phyloP scores from a whole-genome alignment of 441 rosid species.

The Flueggea neowawraea region DNA sequence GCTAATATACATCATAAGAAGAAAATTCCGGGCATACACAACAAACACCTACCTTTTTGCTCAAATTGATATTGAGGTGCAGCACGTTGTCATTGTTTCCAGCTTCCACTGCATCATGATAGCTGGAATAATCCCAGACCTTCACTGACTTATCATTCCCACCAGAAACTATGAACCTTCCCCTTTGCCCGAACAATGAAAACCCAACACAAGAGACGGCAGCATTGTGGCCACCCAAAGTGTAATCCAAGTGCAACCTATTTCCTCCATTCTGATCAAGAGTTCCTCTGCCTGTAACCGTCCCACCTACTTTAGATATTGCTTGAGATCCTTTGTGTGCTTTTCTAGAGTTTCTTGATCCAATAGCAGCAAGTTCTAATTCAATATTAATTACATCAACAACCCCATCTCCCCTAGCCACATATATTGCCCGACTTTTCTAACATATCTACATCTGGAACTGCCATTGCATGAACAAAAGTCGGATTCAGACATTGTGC shows the following conservation, averaged over 20 bases:
- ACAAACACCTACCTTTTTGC: constrained; percentile 50
- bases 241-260: constrained; percentile 71
- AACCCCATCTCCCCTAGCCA: constrained; percentile 89
- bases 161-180: constrained; percentile 74
- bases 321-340: constrained; percentile 56
- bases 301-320: constrained; percentile 23
- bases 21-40: constrained; percentile 1
- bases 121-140: constrained; percentile 63
- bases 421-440: constrained; percentile 63
- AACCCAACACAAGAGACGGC: constrained; percentile 80
- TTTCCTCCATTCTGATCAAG: constrained; percentile 26
- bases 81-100: constrained; percentile 32
- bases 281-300: constrained; percentile 12
- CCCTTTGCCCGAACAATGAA: constrained; percentile 71
- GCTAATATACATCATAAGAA: background rate
- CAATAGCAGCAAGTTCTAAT: constrained; percentile 46
- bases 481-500: constrained; percentile 88
- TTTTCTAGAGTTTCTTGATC: constrained; percentile 34
- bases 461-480: constrained; percentile 78
- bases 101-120: constrained; percentile 34
- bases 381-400: constrained; percentile 66
- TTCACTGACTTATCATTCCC: constrained; percentile 86
- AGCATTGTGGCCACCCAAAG: constrained; percentile 77
- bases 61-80: constrained; percentile 49
- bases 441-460: constrained; percentile 76